These are phyloP conservation scores for Euphorbia schlechtendalii DNA, from an alignment of 441 rosid species.

Conservation along the genomic window DNA sequence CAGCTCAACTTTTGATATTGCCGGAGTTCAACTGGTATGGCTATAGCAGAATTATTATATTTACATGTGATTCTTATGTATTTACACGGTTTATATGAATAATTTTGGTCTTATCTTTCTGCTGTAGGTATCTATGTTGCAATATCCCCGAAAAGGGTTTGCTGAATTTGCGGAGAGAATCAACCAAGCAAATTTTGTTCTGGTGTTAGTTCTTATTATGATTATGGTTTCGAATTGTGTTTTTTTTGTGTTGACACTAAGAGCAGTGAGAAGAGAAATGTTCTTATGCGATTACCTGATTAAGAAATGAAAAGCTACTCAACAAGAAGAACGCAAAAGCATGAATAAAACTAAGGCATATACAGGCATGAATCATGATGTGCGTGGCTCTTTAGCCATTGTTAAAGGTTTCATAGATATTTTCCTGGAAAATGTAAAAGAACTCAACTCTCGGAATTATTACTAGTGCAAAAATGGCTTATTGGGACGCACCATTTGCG, in stretches of 20 bases:
- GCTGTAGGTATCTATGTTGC: slow-evolving; percentile 36
- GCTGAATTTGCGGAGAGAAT: slow-evolving; percentile 18
- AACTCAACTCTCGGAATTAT: slow-evolving; percentile 18
- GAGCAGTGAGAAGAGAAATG: slow-evolving; percentile 42
- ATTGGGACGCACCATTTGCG: too few species aligned
- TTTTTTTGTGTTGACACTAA: slow-evolving; percentile 27
- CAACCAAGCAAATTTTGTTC: slow-evolving; percentile 21
- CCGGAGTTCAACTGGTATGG: slow-evolving; percentile 31
- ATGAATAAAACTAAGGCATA: slow-evolving; percentile 49
- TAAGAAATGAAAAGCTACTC: slow-evolving; percentile 49
- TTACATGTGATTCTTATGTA: too few species aligned
- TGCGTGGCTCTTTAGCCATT: slow-evolving; percentile 33
- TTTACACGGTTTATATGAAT: too few species aligned
- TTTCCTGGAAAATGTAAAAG: slow-evolving; percentile 25
- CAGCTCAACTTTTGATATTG: slow-evolving; percentile 32
- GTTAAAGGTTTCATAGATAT: slow-evolving; percentile 33
- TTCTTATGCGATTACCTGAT: slow-evolving; percentile 36
- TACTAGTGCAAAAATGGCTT: too few species aligned
- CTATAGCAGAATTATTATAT: too few species aligned
- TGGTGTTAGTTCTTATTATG: slow-evolving; percentile 19
- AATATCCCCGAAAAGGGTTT: slow-evolving; percentile 20
- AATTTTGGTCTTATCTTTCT: too few species aligned
- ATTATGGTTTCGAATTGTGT: slow-evolving; percentile 17
- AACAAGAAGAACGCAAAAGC: slow-evolving; percentile 59
- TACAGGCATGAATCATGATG: slow-evolving; percentile 45